Conservation (phyloP, 495 filamentous ascomycete genomes). For the Hypoxylon cercidicola region DNA sequence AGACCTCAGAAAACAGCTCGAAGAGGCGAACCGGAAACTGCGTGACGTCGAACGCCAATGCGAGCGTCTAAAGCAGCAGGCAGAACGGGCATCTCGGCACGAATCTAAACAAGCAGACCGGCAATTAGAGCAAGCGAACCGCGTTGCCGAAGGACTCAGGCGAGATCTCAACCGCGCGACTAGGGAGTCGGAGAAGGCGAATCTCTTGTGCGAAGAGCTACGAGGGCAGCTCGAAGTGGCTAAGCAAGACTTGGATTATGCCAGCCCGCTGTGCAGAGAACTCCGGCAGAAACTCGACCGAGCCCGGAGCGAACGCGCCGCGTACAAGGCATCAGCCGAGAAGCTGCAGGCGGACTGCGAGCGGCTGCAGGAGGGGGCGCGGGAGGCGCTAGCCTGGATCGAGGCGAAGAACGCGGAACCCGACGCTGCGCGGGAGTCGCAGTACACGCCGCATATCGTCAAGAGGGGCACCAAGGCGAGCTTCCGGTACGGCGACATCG, state of each 20-base stretch:
- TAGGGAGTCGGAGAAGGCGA: slow-evolving; percentile 38
- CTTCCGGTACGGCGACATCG: slow-evolving; percentile 47
- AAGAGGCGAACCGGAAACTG: slow-evolving; percentile 48
- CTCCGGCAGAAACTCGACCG: slow-evolving; percentile 60
- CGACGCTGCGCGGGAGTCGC: slow-evolving; percentile 26
- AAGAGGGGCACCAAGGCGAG: slow-evolving; percentile 43
- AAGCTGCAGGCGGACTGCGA: slow-evolving; percentile 55
- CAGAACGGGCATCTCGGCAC: slow-evolving; percentile 56
- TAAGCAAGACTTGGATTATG: slow-evolving; percentile 43
- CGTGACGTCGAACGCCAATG: slow-evolving; percentile 54
- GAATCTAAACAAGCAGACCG: slow-evolving; percentile 64
- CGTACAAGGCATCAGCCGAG: slow-evolving; percentile 55
- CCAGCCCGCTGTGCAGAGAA: slow-evolving; percentile 29
- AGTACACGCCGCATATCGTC: slow-evolving; percentile 31
- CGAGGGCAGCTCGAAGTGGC: slow-evolving; percentile 34
- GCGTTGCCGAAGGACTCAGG: slow-evolving; percentile 58
- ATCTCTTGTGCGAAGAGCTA: slow-evolving; percentile 37
- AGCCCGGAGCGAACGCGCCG: slow-evolving; percentile 55
- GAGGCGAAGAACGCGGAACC: slow-evolving; percentile 52
- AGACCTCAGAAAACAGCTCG: slow-evolving; percentile 69
- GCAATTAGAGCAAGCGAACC: slow-evolving; percentile 51
- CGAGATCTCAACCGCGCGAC: slow-evolving; percentile 52
- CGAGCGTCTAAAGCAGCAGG: slow-evolving; percentile 54
- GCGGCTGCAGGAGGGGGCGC: slow-evolving; percentile 45
- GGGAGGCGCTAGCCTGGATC: slow-evolving; percentile 44